phyloP scores from a whole-genome alignment of 2,329 filamentous ascomycete species.

The Didymella pinodella region DNA sequence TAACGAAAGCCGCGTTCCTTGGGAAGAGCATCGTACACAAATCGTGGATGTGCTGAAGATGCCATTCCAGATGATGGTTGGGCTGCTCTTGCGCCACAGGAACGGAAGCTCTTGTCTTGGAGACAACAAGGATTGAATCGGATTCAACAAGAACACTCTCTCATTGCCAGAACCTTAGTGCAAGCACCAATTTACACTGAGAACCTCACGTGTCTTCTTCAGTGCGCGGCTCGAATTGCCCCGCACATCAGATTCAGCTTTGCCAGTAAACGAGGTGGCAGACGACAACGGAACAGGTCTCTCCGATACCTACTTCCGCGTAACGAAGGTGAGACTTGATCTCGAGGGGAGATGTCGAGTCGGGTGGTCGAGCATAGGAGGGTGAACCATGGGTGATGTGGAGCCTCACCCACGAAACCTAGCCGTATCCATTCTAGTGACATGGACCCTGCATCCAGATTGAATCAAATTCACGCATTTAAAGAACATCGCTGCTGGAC shows the following conservation, averaged over 20 bases:
- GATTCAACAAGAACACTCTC: not conserved
- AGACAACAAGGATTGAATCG: not conserved
- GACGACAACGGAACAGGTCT: not conserved
- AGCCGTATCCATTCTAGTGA: not conserved
- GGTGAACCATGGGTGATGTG: not conserved
- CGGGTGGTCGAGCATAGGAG: conserved; percentile 3
- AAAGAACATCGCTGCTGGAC: not conserved
- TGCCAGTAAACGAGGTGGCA: not conserved
- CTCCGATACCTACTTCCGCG: not conserved
- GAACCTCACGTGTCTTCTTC: not conserved
- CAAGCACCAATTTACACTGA: not conserved
- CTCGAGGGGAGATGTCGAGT: not conserved
- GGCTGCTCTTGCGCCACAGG: not conserved
- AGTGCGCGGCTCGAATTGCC: not conserved
- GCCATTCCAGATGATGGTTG: not conserved
- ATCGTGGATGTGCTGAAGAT: not conserved
- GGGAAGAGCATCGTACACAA: not conserved
- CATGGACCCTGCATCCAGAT: conserved; percentile 23
- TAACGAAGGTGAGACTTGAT: not conserved
- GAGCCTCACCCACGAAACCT: not conserved
- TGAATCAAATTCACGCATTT: conserved; percentile 23
- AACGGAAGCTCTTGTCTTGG: not conserved
- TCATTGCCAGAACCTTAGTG: not conserved
- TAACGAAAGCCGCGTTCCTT: not conserved
- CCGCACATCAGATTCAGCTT: not conserved